Conservation (phyloP, 2,329 filamentous ascomycete genomes). For the Hypomyces perniciosus region DNA sequence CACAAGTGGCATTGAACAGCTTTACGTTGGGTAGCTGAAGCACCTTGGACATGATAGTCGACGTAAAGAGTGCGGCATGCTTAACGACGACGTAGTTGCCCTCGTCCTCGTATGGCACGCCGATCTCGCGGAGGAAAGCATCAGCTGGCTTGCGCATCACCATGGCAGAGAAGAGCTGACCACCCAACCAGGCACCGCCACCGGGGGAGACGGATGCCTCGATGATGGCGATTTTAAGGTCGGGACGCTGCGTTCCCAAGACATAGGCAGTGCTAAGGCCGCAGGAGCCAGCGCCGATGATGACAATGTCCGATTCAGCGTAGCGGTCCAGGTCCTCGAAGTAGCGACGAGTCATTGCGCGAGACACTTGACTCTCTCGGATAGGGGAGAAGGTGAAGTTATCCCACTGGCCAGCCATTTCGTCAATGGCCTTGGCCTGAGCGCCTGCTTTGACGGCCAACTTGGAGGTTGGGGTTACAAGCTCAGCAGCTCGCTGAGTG, state of each 20-base stretch:
- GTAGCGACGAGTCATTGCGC: slow-evolving; percentile 91
- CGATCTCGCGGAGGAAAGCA: slow-evolving; percentile 72
- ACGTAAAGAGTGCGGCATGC: slow-evolving; percentile 89
- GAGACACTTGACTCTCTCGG: slow-evolving; percentile 85
- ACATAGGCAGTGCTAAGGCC: slow-evolving; percentile 81
- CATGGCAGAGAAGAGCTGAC: slow-evolving; percentile 93
- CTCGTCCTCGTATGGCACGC: slow-evolving; percentile 82
- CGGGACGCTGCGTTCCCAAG: slow-evolving; percentile 74
- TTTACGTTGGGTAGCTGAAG: slow-evolving; percentile 85
- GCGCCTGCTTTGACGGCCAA: slow-evolving; percentile 26
- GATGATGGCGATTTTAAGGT: slow-evolving; percentile 86
- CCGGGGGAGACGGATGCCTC: slow-evolving; percentile 84
- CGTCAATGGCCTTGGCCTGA: slow-evolving; percentile 48
- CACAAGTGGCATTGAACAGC: slow-evolving; percentile 90
- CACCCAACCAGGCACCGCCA: slow-evolving; percentile 87
- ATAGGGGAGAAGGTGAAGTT: slow-evolving; percentile 78
- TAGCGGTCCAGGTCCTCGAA: slow-evolving; percentile 84
- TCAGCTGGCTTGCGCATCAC: slow-evolving; percentile 91
- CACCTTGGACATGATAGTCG: slow-evolving; percentile 77
- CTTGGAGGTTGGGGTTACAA: slow-evolving; percentile 41
- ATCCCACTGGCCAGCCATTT: slow-evolving; percentile 73
- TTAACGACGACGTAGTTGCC: slow-evolving; percentile 87
- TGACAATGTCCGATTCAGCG: slow-evolving; percentile 90
- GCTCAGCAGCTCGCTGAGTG: slow-evolving; percentile 42
- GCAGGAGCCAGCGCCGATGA: slow-evolving; percentile 84